Base-by-base conservation (phyloP, 805 yeast genomes). In the Yarrowia osloensis region DNA sequence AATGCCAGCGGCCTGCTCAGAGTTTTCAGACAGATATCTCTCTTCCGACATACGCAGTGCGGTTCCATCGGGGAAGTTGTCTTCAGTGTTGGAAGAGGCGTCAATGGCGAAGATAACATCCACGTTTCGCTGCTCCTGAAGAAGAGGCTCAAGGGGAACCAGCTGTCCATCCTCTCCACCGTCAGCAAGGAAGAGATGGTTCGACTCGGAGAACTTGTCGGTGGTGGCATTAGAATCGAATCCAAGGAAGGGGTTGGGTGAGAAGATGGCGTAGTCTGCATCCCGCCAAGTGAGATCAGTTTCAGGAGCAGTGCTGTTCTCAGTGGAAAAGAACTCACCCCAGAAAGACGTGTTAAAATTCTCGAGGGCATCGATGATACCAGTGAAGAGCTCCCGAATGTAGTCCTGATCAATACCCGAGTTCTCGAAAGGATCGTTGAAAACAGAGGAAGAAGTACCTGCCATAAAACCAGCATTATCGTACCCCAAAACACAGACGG, bases 141-240 rank as follows among this genome's bases (percentile, higher is more conserved):
- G 71, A 69, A 88, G 79, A n/a, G 93, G 92, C 33, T 78, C 76
- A 26, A 87, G 74, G 21, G 93, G 93, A 49, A 88, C 78, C 70
- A 85, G 86, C 74, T 88, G 89, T 3, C 71, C 67, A 74, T 88
- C 91, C 73, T 87, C 91, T 70, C 92, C 92, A 70, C 93, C 94
- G 73, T 89, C 94, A 35, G 83, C 89, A 47, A 89, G 78, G 71
- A 77, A 67, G 46, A 88, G 78, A n/a, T 81, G 73, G 6, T 79
- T 79, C 44, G 22, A 22, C 31, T 54, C 61, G 12, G 26, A 37
- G n/a, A 54, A 54, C 44, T 35, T 54, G 33, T 54, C 61, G 1
- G 61, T 54, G 11, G 61, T 17, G 11, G 44, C 22, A 24, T 35
- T 54, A 2, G 44, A 2, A 2, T 54, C 44, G n/a, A 54, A 54